phyloP scores from a whole-genome alignment of 257 asterid species.

The Przewalskia tangutica region DNA sequence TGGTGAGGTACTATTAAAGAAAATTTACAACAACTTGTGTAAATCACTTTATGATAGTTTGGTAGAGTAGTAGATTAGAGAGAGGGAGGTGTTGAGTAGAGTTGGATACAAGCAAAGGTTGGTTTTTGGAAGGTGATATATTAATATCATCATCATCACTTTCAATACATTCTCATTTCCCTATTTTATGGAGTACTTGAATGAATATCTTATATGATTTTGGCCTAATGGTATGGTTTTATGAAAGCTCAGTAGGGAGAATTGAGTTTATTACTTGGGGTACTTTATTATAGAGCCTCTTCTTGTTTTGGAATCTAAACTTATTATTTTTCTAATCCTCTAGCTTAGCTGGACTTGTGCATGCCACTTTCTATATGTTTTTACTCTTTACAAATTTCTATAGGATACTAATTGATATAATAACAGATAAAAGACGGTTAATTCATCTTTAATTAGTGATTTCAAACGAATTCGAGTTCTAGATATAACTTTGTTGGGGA shows the following conservation, averaged over 20 bases:
- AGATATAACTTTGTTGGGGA: too few relatives aligned
- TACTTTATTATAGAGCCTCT: neutral
- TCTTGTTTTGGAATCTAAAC: slow-evolving; percentile 10
- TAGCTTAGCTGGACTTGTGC: too few relatives aligned
- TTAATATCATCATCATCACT: slow-evolving; percentile 45
- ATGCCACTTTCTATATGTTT: too few relatives aligned
- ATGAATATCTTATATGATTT: neutral
- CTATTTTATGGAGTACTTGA: neutral
- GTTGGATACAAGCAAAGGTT: slow-evolving; percentile 62
- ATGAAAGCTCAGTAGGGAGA: too few relatives aligned
- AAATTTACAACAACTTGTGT: neutral
- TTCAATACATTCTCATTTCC: slow-evolving; percentile 1
- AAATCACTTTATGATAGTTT: slow-evolving; percentile 7
- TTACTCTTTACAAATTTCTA: too few relatives aligned
- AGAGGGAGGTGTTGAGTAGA: slow-evolving; percentile 20
- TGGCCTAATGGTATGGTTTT: neutral
- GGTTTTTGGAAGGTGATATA: slow-evolving; percentile 47
- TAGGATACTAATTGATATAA: too few relatives aligned
- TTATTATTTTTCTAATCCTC: too few relatives aligned
- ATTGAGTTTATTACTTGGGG: neutral
- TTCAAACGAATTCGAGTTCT: too few relatives aligned
- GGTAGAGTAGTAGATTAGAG: slow-evolving; percentile 15
- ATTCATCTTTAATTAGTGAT: too few relatives aligned
- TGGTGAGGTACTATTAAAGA: slow-evolving; percentile 21
- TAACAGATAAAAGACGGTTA: too few relatives aligned